Percentiles rank a stretch among this genome's conserved stretches.
Conservation (phyloP, 2,329 filamentous ascomycete genomes). For the Podosphaera xanthii region DNA sequence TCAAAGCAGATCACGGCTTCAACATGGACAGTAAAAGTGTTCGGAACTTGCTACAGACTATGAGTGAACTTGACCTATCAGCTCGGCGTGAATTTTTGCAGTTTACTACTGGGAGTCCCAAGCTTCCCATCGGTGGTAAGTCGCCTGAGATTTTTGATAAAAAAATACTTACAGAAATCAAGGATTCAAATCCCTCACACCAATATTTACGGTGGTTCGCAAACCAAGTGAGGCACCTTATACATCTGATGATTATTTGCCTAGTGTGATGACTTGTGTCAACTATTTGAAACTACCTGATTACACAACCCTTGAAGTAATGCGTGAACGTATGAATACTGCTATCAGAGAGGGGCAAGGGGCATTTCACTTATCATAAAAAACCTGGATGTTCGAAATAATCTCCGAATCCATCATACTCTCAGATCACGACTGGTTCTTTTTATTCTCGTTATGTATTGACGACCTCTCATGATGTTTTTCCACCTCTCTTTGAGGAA, state of each 20-base stretch:
- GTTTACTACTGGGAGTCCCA: slow-evolving; percentile 93
- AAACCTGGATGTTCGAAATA: neutral
- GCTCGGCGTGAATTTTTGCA: slow-evolving; percentile 86
- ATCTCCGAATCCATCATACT: neutral
- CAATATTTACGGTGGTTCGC: slow-evolving; percentile 97
- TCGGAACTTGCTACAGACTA: slow-evolving; percentile 74
- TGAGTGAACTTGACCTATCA: slow-evolving; percentile 59
- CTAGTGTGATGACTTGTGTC: slow-evolving; percentile 98
- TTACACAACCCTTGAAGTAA: slow-evolving; percentile 56
- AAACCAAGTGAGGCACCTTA: slow-evolving; percentile 93
- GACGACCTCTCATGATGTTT: slow-evolving; percentile 2
- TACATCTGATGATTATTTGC: slow-evolving; percentile 89
- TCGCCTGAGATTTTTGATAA: slow-evolving; percentile 6
- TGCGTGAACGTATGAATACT: slow-evolving; percentile 56
- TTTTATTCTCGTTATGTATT: neutral
- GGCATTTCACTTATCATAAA: slow-evolving; percentile 80
- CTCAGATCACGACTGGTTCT: neutral
- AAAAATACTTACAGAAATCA: slow-evolving; percentile 15
- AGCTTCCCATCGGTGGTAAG: slow-evolving; percentile 91
- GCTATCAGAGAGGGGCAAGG: slow-evolving; percentile 93
- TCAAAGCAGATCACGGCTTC: slow-evolving; percentile 95
- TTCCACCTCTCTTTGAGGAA: slow-evolving; percentile 2
- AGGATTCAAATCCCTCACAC: slow-evolving; percentile 93
- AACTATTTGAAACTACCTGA: slow-evolving; percentile 97
- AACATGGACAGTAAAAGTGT: slow-evolving; percentile 97